Evolutionary conservation across 2,329 filamentous ascomycete species (phyloP).

Genomic region (Hypoxylon sp.): DNA sequence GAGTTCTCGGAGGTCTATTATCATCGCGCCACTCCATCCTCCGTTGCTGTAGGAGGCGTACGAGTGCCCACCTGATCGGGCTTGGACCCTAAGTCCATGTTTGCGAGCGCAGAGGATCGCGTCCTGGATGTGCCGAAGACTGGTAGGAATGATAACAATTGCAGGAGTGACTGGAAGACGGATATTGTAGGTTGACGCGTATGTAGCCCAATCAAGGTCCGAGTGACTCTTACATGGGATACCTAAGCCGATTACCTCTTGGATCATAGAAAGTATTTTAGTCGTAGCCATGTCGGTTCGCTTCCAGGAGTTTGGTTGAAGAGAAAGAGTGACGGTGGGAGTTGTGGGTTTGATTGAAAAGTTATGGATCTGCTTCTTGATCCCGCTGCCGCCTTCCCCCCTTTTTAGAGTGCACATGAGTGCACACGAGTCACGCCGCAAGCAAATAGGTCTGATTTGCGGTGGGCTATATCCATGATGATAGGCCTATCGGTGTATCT

Average conservation of each 20-base stretch:
- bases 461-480: not conserved
- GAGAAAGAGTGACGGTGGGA: not conserved
- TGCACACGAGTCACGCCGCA: not conserved
- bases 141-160: constrained; percentile 46
- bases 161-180: constrained; percentile 42
- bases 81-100: constrained; percentile 59
- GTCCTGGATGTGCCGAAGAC: constrained; percentile 52
- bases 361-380: not conserved
- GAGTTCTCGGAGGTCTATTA: constrained; percentile 53
- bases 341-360: not conserved
- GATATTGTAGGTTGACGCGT: constrained; percentile 45
- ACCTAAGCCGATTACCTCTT: not conserved
- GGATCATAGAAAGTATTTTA: not conserved
- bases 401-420: not conserved
- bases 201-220: constrained; percentile 41
- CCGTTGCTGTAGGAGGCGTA: constrained; percentile 61
- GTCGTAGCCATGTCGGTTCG: constrained; percentile 15
- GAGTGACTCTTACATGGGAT: constrained; percentile 5
- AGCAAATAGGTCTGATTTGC: not conserved
- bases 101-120: constrained; percentile 57
- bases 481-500: not conserved
- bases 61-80: constrained; percentile 63
- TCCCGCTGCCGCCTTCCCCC: not conserved
- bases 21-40: constrained; percentile 51
- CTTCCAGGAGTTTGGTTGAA: not conserved